Evolutionary conservation across 345 rosid genomes (phyloP), one percentile per base, ranked within the genome.

Genomic region (Kandelia obovata): DNA sequence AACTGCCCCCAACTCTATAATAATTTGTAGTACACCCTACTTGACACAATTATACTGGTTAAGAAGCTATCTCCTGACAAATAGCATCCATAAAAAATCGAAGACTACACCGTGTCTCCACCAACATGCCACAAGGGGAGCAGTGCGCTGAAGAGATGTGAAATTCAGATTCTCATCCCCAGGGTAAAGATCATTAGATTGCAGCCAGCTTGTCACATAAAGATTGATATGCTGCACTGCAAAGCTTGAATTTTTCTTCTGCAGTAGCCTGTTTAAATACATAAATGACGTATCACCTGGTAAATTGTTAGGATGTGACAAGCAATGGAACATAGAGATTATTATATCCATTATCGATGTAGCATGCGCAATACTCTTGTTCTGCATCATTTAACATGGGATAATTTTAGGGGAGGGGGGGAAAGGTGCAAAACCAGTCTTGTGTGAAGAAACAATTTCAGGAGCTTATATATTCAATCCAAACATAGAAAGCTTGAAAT

Each of bases 221-320:
- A 17, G 91, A 82, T 77, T 87, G 86, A 71, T 93, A 90, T 17
- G 98, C 94, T 25, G 82, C 87, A 69, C 85, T 84, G 76, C 96
- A 91, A 53, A 79, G 80, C 88, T 94, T 94, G 88, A 94, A 91
- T 75, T 87, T 91, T 77, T 85, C 94, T 83, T 91, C 98, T 4
- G 95, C 96, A 58, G 81, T 73, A 1, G 70, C 84, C 92, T 90
- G 85, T 69, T 56, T 32, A 56, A 64, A 64, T 51, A 72, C 59
- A 66, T 51, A 20, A 28, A 58, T 26, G 52, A 23, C 11, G 63
- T 23, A 52, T 30, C 57, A 57, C 37, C 62, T 43, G n/a, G 46
- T 23, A 20, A 34, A 32, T 47, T 39, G 39, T 70, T 19, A 10
- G 25, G 39, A 65, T 8, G n/a, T 56, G 7, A 27, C 20, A 70